Conservation (phyloP, 768 basidiomycete species). For the Phaeotremella skinneri region DNA sequence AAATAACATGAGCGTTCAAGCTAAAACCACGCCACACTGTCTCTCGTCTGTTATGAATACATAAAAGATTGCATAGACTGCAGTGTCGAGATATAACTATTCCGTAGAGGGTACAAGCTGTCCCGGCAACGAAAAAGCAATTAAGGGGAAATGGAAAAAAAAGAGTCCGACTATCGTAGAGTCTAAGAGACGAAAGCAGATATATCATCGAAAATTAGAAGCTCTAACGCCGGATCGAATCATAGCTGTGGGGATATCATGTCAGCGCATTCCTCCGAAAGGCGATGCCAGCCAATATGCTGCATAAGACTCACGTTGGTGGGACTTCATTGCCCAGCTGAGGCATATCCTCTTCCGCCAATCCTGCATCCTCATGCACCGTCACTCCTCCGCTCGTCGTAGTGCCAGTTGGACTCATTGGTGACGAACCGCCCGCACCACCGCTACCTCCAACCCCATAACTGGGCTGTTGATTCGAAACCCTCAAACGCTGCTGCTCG, state of each 20-base stretch:
- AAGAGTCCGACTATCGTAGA: no score
- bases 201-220: no score
- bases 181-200: no score
- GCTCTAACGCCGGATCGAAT: constrained; percentile 27
- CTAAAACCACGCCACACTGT: no score
- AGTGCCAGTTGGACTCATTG: constrained; percentile 28
- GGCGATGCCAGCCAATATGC: not conserved
- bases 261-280: not conserved
- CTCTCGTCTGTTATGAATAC: no score
- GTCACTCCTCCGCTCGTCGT: constrained; percentile 19
- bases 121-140: no score
- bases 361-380: constrained; percentile 42
- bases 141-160: no score
- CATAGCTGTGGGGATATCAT: constrained; percentile 21
- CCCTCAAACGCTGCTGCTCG: constrained; percentile 36
- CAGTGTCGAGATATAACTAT: no score
- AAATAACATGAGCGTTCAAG: no score
- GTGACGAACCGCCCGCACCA: constrained; percentile 7
- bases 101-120: no score
- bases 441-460: constrained; percentile 14
- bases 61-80: no score
- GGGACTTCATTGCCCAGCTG: constrained; percentile 39
- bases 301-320: constrained; percentile 44
- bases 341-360: constrained; percentile 26
- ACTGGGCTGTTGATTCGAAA: constrained; percentile 27